A percentile compares a stretch with the other conserved stretches of the same genome.
phyloP scores from a whole-genome alignment of 177 flowering plant species.

The Vitis hybrid region DNA sequence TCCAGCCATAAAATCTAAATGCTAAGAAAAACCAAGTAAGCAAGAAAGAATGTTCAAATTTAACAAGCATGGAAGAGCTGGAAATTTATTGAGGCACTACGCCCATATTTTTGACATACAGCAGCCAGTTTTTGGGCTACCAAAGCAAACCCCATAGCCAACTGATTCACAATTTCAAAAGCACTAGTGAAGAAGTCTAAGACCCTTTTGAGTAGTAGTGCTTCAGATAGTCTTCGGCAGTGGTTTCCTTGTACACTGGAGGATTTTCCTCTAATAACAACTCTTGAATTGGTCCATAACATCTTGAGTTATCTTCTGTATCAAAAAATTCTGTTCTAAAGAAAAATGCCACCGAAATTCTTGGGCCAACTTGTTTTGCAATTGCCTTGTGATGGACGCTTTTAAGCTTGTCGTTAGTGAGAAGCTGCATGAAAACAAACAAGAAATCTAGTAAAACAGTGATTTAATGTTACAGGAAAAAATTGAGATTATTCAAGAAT shows the following conservation, averaged over 20 bases:
- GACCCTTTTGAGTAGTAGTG: not conserved
- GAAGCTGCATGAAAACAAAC: slow-evolving; percentile 7
- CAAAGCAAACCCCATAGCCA: too few relatives aligned
- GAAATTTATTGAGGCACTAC: too few relatives aligned
- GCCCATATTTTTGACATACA: too few relatives aligned
- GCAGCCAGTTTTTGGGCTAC: too few relatives aligned
- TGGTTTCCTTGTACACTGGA: slow-evolving; percentile 6
- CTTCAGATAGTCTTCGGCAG: not conserved
- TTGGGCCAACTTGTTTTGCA: slow-evolving; percentile 2
- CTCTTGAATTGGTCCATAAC: slow-evolving; percentile 12
- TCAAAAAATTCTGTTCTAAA: not conserved
- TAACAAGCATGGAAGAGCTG: too few relatives aligned
- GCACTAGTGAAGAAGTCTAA: not conserved
- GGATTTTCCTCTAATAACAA: slow-evolving; percentile 12
- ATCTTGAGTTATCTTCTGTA: not conserved
- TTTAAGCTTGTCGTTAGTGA: slow-evolving; percentile 6
- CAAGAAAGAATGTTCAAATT: too few relatives aligned
- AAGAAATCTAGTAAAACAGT: not conserved
- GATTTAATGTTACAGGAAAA: too few relatives aligned
- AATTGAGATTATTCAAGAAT: too few relatives aligned
- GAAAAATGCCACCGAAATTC: slow-evolving; percentile 9
- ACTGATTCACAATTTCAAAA: not conserved
- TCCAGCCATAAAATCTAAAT: too few relatives aligned
- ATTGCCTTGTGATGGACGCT: slow-evolving; percentile 7
- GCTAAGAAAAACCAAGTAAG: too few relatives aligned